phyloP scores from a whole-genome alignment of 2,329 filamentous ascomycete genomes.

The Pseudocercospora fuligena region DNA sequence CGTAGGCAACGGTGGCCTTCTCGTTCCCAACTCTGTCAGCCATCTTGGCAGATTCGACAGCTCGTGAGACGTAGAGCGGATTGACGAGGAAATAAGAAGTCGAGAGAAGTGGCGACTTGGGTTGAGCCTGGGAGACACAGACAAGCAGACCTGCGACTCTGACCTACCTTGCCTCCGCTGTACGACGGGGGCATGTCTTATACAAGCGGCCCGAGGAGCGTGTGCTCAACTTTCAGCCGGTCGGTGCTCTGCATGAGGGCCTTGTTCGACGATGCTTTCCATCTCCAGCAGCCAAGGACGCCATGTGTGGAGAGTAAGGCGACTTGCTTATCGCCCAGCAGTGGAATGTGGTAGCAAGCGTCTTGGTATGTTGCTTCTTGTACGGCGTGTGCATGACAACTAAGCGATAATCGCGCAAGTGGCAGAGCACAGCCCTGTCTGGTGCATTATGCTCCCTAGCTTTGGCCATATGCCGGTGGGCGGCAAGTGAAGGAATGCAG shows the following conservation, averaged over 20 bases:
- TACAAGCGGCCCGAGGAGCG: slow-evolving; percentile 5
- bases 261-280: slow-evolving; percentile 14
- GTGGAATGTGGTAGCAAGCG: slow-evolving; percentile 15
- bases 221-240: slow-evolving; percentile 23
- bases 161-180: slow-evolving; percentile 13
- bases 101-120: neutral
- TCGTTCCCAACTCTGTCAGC: slow-evolving; percentile 19
- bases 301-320: slow-evolving; percentile 14
- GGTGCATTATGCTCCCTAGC: slow-evolving; percentile 10
- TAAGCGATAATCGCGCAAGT: slow-evolving; percentile 7
- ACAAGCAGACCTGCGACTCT: slow-evolving; percentile 6
- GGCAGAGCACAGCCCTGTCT: slow-evolving; percentile 9
- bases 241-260: slow-evolving; percentile 5
- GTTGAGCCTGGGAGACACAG: slow-evolving; percentile 7
- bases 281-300: slow-evolving; percentile 18
- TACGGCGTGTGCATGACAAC: slow-evolving; percentile 1
- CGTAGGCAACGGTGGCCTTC: slow-evolving; percentile 20
- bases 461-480: neutral
- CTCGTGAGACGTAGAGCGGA: neutral
- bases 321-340: slow-evolving; percentile 20
- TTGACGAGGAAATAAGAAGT: slow-evolving; percentile 5
- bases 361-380: slow-evolving; percentile 18
- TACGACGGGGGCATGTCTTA: slow-evolving; percentile 20
- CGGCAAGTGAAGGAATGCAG: slow-evolving; percentile 6
- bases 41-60: slow-evolving; percentile 16